A percentile compares a stretch with the other conserved stretches of the same genome.
phyloP scores from a whole-genome alignment of 495 filamentous ascomycete species.

The Penicillium argentinense region DNA sequence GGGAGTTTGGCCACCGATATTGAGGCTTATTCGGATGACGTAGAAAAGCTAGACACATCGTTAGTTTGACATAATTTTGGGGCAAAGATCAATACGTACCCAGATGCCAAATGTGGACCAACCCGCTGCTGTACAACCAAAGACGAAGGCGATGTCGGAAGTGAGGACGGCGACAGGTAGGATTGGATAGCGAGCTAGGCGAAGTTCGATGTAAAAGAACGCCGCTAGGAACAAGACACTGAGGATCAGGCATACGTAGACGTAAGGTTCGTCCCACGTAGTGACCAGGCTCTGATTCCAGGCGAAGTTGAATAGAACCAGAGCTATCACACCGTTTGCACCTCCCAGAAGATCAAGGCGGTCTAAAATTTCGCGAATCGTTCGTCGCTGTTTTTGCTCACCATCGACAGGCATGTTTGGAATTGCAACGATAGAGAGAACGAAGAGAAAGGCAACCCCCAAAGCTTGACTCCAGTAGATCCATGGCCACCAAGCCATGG shows the following conservation, averaged over 20 bases:
- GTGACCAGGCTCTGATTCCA: conserved; percentile 40
- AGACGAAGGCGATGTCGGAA: conserved; percentile 29
- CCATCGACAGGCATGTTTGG: conserved; percentile 6
- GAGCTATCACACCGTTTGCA: conserved; percentile 35
- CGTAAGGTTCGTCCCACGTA: conserved; percentile 37
- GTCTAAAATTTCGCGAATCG: conserved; percentile 4
- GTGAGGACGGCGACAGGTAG: conserved; percentile 34
- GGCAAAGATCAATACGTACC: conserved; percentile 6
- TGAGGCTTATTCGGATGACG: conserved; percentile 31
- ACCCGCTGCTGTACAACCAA: conserved; percentile 37
- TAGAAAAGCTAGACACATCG: conserved; percentile 29
- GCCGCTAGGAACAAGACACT: conserved; percentile 28
- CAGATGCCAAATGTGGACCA: conserved; percentile 48
- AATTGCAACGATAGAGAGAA: conserved; percentile 10
- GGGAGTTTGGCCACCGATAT: conserved; percentile 26
- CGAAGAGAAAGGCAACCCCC: conserved; percentile 35
- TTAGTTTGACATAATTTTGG: neutral
- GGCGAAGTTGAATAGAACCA: conserved; percentile 45
- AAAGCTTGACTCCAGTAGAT: conserved; percentile 48
- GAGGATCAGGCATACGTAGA: conserved; percentile 36
- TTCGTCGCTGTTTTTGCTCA: conserved; percentile 5
- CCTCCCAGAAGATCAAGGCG: conserved; percentile 34
- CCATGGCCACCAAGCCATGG: conserved; percentile 58
- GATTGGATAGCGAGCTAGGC: conserved; percentile 34
- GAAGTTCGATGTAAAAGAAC: conserved; percentile 37